Base-by-base conservation (phyloP, 2,329 filamentous ascomycete species). In the Epichloe scottii region DNA sequence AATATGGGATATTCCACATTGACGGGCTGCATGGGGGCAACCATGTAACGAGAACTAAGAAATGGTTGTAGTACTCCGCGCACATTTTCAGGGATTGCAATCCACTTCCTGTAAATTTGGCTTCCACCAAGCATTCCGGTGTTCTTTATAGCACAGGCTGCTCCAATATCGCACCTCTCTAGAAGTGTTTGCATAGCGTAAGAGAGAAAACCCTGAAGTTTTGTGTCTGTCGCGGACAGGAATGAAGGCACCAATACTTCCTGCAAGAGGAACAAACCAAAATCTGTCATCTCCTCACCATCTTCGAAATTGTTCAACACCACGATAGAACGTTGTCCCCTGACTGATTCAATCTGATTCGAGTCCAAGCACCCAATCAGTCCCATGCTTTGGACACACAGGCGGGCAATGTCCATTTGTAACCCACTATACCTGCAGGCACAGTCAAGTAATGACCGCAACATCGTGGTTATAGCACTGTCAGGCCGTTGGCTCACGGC, bases 161-260 rank as follows among this genome's bases (percentile, higher is more conserved):
- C 71, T 53, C 75, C 82, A 60, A 96, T 83, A 30, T 85, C 83
- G 60, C 86, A 88, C 57, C 84, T 81, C 43, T 84, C 82, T 3
- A 97, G 76, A 40, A 97, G 76, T 60, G 95, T 85, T 66, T 99
- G 93, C 82, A 98, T 96, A 2, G 85, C 87, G 66, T 87, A 98
- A 1, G 91, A 91, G 17, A 99, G 75, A 62, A 94, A 95, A 0
- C 89, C 90, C 65, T 97, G 93, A 5, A 89, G 77, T 56, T 82
- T 84, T 2, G 89, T 86, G 63, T 96, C 94, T 0, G 86, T 93
- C 1, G 88, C 86, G 1, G 91, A 95, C 42, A 95, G 73, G 62
- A 98, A 99, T 0, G 90, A 85, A 54, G 90, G 89, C 26, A 97
- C 89, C 11, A 98, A 72, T 7, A 95, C 85, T 62, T 94, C 79